Conservation (phyloP, 2,329 filamentous ascomycete species). For the Colletotrichum sp. region DNA sequence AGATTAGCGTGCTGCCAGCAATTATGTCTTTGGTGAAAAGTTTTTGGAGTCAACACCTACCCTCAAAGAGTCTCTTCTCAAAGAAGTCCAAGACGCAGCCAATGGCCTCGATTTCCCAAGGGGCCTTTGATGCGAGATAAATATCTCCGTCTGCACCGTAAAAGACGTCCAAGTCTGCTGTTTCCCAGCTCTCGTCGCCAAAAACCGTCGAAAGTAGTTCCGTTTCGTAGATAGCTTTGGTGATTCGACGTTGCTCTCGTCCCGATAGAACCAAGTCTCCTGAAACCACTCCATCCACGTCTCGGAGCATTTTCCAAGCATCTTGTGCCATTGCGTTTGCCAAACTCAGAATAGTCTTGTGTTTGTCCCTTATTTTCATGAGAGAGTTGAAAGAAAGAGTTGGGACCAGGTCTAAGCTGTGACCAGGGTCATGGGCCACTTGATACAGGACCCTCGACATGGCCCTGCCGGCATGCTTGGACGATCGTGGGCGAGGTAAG, state of each 20-base stretch:
- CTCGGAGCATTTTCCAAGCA: background rate
- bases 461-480: background rate
- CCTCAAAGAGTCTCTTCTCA: background rate
- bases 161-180: background rate
- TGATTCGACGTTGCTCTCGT: background rate
- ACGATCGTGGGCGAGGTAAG: background rate
- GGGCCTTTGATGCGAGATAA: rapidly evolving
- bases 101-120: background rate
- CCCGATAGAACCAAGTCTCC: background rate
- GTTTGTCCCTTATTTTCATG: rapidly evolving
- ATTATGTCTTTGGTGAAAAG: background rate
- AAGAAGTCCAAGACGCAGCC: background rate
- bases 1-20: rapidly evolving
- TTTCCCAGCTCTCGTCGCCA: background rate
- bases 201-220: background rate
- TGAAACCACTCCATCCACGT: background rate
- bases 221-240: background rate
- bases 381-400: rapidly evolving
- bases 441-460: background rate
- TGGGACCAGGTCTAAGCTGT: background rate
- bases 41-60: background rate
- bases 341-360: background rate
- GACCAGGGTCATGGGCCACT: background rate
- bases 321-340: background rate
- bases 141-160: background rate